Evolutionary conservation across 805 yeast genomes (phyloP).

Genomic region (Schwanniomyces polymorphus): DNA sequence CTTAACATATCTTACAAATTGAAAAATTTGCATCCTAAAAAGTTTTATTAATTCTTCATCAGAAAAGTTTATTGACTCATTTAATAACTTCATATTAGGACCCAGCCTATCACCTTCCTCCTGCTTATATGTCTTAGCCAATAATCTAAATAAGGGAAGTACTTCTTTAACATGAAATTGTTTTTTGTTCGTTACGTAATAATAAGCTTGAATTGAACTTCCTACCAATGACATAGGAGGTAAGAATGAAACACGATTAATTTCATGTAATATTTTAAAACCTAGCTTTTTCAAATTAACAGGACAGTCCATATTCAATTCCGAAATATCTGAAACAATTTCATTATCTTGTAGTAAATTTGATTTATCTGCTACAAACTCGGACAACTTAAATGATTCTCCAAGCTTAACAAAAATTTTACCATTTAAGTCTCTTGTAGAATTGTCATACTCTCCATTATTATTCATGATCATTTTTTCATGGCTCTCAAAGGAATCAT

Average conservation of each 20-base stretch:
- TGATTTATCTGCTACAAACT: constrained; percentile 11
- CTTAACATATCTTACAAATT: constrained; percentile 26
- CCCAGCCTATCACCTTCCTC: constrained; percentile 19
- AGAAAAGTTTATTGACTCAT: constrained; percentile 12
- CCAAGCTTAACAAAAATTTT: constrained; percentile 39
- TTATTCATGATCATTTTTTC: constrained; percentile 3
- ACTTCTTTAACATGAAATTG: constrained; percentile 21
- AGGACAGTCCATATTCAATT: constrained; percentile 9
- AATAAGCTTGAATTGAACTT: constrained; percentile 37
- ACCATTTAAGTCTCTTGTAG: constrained; percentile 28
- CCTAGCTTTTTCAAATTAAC: constrained; percentile 50
- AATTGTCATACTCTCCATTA: constrained; percentile 29
- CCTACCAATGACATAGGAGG: constrained; percentile 59
- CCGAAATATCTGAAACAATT: constrained; percentile 6
- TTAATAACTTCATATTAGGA: constrained; percentile 22
- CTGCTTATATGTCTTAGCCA: constrained; percentile 17
- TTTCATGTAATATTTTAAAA: constrained; percentile 51
- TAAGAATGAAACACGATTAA: constrained; percentile 49
- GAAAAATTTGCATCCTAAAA: constrained; percentile 23
- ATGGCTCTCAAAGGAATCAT: constrained; percentile 5
- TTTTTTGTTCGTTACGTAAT: constrained; percentile 17
- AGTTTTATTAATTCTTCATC: constrained; percentile 23
- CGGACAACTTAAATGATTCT: constrained; percentile 26
- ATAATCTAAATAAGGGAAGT: constrained; percentile 28
- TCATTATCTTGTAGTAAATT: constrained; percentile 12